Conservation (phyloP, 495 filamentous ascomycete species). For the Podospora pseudopauciseta region DNA sequence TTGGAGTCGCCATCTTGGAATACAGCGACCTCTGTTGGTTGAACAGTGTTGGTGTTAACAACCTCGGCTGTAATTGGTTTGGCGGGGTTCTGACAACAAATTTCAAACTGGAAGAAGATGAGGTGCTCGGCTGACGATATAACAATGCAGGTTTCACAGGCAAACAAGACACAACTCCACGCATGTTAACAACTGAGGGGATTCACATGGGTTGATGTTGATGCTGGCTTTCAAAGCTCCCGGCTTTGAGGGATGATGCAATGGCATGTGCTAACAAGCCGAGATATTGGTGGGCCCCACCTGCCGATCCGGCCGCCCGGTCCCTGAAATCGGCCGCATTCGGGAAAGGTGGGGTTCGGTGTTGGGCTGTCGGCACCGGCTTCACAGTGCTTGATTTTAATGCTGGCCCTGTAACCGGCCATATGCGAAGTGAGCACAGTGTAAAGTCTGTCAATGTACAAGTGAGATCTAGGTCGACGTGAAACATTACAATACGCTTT, state of each 20-base stretch:
- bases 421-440: neutral
- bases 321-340: constrained; percentile 1
- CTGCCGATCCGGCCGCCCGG: constrained; percentile 5
- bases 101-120: neutral
- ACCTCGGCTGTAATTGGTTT: constrained; percentile 15
- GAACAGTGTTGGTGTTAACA: neutral
- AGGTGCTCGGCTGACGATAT: neutral
- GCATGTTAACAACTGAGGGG: neutral
- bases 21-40: neutral
- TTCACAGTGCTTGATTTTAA: neutral
- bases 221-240: neutral
- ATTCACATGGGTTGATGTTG: neutral
- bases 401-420: neutral
- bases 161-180: neutral
- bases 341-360: constrained; percentile 3
- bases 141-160: neutral
- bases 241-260: constrained; percentile 4
- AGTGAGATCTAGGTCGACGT: neutral
- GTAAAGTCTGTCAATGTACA: neutral
- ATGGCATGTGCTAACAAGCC: constrained; percentile 9
- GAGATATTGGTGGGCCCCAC: neutral
- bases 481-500: neutral
- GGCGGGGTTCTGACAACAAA: neutral
- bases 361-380: neutral
- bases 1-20: constrained; percentile 17